These are phyloP conservation scores for Fomitopsis schrenkii DNA, from an alignment of 1,284 basidiomycete genomes.

Conservation along the genomic window DNA sequence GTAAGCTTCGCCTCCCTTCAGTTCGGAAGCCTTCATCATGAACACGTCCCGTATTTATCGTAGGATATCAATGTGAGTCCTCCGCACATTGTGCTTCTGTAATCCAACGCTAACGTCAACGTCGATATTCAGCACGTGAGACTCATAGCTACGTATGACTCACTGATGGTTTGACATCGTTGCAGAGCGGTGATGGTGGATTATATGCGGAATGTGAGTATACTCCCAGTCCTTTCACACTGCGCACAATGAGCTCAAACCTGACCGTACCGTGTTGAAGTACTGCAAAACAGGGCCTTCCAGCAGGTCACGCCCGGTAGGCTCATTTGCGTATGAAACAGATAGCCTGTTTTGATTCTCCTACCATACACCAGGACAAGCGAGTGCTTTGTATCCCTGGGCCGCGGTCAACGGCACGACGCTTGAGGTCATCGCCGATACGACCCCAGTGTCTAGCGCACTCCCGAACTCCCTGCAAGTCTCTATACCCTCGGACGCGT, in stretches of 20 bases:
- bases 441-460: conserved; percentile 49
- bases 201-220: conserved; percentile 34
- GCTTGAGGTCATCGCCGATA: conserved; percentile 53
- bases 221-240: background rate
- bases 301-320: conserved; percentile 40
- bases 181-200: conserved; percentile 37
- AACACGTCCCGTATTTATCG: background rate
- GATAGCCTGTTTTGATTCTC: too few species aligned
- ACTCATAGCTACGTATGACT: background rate
- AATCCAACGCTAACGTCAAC: background rate
- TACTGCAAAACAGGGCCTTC: conserved; percentile 38
- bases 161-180: background rate
- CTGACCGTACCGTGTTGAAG: conserved; percentile 11
- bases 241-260: background rate
- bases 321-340: background rate
- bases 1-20: conserved; percentile 12
- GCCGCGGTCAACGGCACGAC: conserved; percentile 41
- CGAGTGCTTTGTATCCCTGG: conserved; percentile 52
- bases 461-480: conserved; percentile 64
- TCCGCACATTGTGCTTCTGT: background rate
- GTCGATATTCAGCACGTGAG: background rate
- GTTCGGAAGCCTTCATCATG: background rate
- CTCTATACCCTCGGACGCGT: conserved; percentile 37
- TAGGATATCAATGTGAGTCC: conserved; percentile 36
- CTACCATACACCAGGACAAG: conserved; percentile 27